Conservation (phyloP, 2,329 filamentous ascomycete species). For the Diplodia mutila region DNA sequence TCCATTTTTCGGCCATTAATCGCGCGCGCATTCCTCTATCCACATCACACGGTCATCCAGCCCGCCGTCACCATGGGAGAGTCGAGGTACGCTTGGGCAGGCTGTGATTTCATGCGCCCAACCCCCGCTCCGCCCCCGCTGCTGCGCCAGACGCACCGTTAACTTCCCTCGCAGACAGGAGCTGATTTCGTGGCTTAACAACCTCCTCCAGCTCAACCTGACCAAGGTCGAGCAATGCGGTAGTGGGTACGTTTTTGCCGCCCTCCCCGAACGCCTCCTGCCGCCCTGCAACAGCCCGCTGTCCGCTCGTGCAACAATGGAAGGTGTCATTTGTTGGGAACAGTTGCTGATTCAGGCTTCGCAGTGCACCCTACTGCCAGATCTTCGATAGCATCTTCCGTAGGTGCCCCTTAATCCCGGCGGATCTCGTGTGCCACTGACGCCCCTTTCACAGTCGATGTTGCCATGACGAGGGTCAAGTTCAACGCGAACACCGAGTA, state of each 20-base stretch:
- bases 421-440: slow-evolving; percentile 1
- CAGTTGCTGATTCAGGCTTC: background rate
- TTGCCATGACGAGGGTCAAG: slow-evolving; percentile 94
- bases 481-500: slow-evolving; percentile 99
- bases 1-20: background rate
- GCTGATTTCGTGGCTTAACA: slow-evolving; percentile 94
- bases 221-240: slow-evolving; percentile 99
- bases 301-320: background rate
- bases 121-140: slow-evolving; percentile 28
- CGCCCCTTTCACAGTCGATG: slow-evolving; percentile 62
- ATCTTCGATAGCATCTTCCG: slow-evolving; percentile 97
- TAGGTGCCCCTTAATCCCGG: slow-evolving; percentile 43
- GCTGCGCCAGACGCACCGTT: slow-evolving; percentile 29
- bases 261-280: slow-evolving; percentile 27
- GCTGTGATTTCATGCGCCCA: slow-evolving; percentile 14
- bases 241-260: slow-evolving; percentile 72
- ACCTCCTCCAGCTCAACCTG: slow-evolving; percentile 95
- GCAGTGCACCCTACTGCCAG: slow-evolving; percentile 91
- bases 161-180: slow-evolving; percentile 71
- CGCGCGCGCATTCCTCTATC: background rate
- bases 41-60: background rate
- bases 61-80: slow-evolving; percentile 57
- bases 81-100: slow-evolving; percentile 56
- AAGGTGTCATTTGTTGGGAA: background rate
- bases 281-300: background rate